Base-by-base conservation (phyloP, 1,284 basidiomycete species). In the Irpex lacteus region DNA sequence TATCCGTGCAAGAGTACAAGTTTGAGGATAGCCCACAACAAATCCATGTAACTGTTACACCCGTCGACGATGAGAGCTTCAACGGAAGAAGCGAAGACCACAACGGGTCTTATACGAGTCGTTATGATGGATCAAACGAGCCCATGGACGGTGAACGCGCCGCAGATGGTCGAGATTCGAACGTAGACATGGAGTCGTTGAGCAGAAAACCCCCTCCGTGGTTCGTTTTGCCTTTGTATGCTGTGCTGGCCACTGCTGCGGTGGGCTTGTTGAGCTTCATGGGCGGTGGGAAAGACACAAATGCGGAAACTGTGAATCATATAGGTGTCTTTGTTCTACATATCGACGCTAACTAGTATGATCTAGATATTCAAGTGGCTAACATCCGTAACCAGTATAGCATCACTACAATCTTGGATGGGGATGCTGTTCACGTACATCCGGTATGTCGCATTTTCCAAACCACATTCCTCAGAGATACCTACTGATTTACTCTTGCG, bases 381-480 rank as follows among this genome's bases (percentile, higher is more conserved):
- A 4, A 64, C 69, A 11, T 63, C 70, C 1, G 72, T 72, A 1
- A 66, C 73, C 9, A 73, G 72, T 63, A 70, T 75, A 4, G 72
- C 73, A 4, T 73, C 72, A 15, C 52, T 75, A 40, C 71, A 72
- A 64, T 74, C 73, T 4, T 75, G 73, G 73, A 65, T 67, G 1
- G 73, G 70, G 1, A 71, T 75, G 69, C 61, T 75, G 19, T 75
- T 69, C 63, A 75, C 72, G 2, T 75, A 75, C 50, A 74, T 75
- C 57, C 67, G 73, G 65, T 66, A 37, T 13, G 40, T 5, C 4
- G 4, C 4, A 32, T 32, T 5, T 34, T 1, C 32, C 32, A 34
- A 34, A 34, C 32, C 32, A 34, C 32, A 34, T 1, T 34, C 32
- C 0, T 34, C 32, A 34, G 1, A 34, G 5, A 34, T 34, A 1